Base-by-base conservation (phyloP, 1,284 basidiomycete species). In the Moesziomyces parantarcticus region DNA sequence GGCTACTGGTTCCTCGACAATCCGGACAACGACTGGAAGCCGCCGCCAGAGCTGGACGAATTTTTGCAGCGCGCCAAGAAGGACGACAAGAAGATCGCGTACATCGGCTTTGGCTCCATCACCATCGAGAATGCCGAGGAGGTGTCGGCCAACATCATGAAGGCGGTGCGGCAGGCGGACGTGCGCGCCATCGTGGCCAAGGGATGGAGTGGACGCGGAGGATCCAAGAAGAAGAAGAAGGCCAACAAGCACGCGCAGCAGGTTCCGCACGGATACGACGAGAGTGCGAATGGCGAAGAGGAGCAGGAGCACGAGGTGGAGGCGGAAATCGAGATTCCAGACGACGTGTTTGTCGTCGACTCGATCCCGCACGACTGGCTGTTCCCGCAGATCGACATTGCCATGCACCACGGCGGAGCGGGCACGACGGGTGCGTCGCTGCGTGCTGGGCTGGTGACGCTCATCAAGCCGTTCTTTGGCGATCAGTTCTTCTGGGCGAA, bases 361-460 rank as follows among this genome's bases (percentile, higher is more conserved):
- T 76, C 76, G 22, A 67, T 82, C 4, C 80, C 80, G 4, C 80
- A 66, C 50, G 65, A 73, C 41, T 64, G 71, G 62, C 54, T 75
- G 5, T 65, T 70, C 54, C 68, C 53, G 10, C 41, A 70, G 65
- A 67, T 69, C 47, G 58, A 78, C 50, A 63, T 66, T 50, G 57
- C 61, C 11, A 64, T 69, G 59, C 63, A 91, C 84, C 90, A 91
- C 77, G 90, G 90, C 39, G 90, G 90, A 21, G 90, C 90, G 2
- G 90, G 90, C 26, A 92, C 90, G 0, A 91, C 90, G 18, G 79
- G 76, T n/a, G 79, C 79, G 11, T 77, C 74, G 34, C 50, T 81
- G 21, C 72, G 78, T 21, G 79, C 76, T 11, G 78, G 79, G 11
- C 43, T 80, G 26, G 73, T 77, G 25, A 80, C 80, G 25, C 46